These are phyloP conservation scores for Physcomitrellopsis africana DNA, from an alignment of 225 moss, liverwort and hornwort genomes.

Conservation along the genomic window DNA sequence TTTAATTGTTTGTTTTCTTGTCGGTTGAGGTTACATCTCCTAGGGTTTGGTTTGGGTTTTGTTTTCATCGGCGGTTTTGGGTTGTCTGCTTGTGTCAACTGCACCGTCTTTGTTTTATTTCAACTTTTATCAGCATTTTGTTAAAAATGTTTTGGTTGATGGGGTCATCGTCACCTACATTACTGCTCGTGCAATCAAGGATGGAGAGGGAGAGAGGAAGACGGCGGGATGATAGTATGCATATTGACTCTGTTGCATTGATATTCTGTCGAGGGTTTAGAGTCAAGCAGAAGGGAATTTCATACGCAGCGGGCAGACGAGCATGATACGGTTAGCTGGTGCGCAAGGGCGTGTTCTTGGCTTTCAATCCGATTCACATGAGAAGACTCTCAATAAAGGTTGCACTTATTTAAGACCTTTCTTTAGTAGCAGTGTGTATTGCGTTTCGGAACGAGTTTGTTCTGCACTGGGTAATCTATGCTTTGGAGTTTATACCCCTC, in stretches of 20 bases:
- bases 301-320: conserved; percentile 82
- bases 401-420: conserved; percentile 8
- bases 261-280: conserved; percentile 46
- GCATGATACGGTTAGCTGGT: conserved; percentile 81
- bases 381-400: conserved; percentile 98
- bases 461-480: neutral
- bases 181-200: neutral
- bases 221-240: conserved; percentile 11
- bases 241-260: conserved; percentile 20
- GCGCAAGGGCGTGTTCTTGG: conserved; percentile 89
- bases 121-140: neutral
- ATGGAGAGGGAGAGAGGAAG: neutral
- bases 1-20: neutral
- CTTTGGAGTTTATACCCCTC: neutral
- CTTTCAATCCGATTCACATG: conserved; percentile 97
- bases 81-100: neutral
- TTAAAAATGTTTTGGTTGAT: neutral
- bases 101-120: neutral
- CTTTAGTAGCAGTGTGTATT: conserved; percentile 6
- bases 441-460: neutral
- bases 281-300: conserved; percentile 99
- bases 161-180: neutral
- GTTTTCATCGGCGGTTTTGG: neutral
- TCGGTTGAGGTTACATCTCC: neutral
- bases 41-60: conserved; percentile 17